phyloP scores from a whole-genome alignment of 75 land plant genomes.

The Pseudotsuga menziesii region DNA sequence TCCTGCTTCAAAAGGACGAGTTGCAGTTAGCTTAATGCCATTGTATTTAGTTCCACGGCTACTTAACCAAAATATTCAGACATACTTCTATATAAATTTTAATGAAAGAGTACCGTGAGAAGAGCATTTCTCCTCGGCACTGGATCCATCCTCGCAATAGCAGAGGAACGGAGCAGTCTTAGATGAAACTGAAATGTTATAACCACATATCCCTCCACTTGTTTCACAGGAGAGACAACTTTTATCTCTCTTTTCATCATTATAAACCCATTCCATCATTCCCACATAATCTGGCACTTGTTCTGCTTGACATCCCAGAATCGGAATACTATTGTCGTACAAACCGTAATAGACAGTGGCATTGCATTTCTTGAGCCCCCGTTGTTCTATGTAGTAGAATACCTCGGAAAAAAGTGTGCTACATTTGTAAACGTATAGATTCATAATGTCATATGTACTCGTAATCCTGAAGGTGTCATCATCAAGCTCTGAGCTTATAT shows the following conservation, averaged over 20 bases:
- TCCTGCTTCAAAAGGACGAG: background rate
- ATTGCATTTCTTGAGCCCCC: no score
- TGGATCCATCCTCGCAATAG: background rate
- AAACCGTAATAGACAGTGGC: no score
- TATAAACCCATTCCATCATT: background rate
- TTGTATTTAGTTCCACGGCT: background rate
- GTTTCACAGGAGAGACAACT: background rate
- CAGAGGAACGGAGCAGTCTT: background rate
- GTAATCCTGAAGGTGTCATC: no score
- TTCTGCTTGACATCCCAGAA: no score
- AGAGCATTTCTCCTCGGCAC: background rate
- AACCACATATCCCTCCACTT: background rate
- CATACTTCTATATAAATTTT: background rate
- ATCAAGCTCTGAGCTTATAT: no score
- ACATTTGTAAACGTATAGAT: no score
- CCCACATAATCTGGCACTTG: no score
- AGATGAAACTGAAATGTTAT: background rate
- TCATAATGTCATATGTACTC: no score
- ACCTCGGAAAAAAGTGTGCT: accelerated
- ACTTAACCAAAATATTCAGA: background rate
- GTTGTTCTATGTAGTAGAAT: no score
- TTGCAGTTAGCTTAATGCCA: background rate
- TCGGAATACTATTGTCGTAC: no score
- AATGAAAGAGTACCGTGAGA: background rate
- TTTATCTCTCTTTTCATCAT: background rate